phyloP scores from a whole-genome alignment of 148 eudicot genomes.

The Amaranthus cruentus region DNA sequence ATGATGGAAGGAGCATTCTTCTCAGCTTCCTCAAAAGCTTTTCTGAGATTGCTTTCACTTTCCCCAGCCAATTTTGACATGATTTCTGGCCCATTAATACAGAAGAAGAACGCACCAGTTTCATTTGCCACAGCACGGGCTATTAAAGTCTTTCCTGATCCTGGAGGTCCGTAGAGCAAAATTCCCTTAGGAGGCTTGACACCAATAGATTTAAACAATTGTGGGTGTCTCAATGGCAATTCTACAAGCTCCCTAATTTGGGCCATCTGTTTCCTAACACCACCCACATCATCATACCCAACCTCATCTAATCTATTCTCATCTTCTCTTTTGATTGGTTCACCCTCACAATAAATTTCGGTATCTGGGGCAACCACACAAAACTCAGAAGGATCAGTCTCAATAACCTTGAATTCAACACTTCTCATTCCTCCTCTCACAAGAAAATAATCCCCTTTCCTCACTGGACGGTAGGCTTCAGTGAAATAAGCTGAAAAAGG shows the following conservation, averaged over 20 bases:
- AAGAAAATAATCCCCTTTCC: constrained; percentile 75
- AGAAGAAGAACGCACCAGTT: constrained; percentile 90
- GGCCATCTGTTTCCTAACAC: constrained; percentile 90
- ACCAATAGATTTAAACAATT: constrained; percentile 83
- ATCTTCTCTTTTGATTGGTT: constrained; percentile 76
- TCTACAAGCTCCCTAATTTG: constrained; percentile 85
- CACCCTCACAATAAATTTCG: constrained; percentile 87
- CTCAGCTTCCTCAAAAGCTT: constrained; percentile 94
- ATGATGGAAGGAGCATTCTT: constrained; percentile 91
- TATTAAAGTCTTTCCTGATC: constrained; percentile 84
- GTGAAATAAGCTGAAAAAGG: constrained; percentile 60
- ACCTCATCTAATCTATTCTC: constrained; percentile 78
- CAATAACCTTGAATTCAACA: constrained; percentile 82
- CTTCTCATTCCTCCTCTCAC: constrained; percentile 93
- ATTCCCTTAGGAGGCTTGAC: constrained; percentile 93
- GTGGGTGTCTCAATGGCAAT: constrained; percentile 80
- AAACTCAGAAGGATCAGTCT: constrained; percentile 79
- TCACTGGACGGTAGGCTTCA: constrained; percentile 80
- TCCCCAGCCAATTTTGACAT: constrained; percentile 95
- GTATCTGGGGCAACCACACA: constrained; percentile 95
- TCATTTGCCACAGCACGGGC: constrained; percentile 94
- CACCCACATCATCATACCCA: constrained; percentile 95
- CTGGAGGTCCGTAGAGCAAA: constrained; percentile 84
- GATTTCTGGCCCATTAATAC: constrained; percentile 88
- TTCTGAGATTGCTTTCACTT: constrained; percentile 91